These are phyloP conservation scores for Aspergillus baeticus DNA, from an alignment of 495 filamentous ascomycete species.

Conservation along the genomic window DNA sequence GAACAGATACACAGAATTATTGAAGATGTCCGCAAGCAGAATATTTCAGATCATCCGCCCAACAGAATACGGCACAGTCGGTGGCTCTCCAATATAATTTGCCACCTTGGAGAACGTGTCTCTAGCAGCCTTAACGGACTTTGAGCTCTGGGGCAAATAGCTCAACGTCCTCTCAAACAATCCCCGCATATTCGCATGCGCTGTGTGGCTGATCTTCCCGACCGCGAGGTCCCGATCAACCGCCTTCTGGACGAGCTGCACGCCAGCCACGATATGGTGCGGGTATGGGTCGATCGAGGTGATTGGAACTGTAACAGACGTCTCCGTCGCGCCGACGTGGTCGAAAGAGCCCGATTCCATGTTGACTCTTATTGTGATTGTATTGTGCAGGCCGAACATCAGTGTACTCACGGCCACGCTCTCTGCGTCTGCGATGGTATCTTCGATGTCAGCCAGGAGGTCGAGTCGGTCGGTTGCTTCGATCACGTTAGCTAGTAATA, in stretches of 20 bases:
- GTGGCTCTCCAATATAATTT: not conserved
- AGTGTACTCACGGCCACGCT: not conserved
- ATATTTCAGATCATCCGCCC: no score
- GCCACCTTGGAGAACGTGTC: not conserved
- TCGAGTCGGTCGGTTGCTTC: slow-evolving; percentile 1
- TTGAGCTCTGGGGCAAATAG: slow-evolving; percentile 4
- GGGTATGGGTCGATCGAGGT: slow-evolving; percentile 7
- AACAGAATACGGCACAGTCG: not conserved
- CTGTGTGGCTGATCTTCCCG: slow-evolving; percentile 1
- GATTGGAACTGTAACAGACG: not conserved
- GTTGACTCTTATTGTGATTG: not conserved
- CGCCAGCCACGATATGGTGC: slow-evolving; percentile 7
- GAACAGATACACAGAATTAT: no score
- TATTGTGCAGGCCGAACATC: slow-evolving; percentile 7
- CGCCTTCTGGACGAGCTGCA: slow-evolving; percentile 1
- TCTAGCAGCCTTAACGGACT: slow-evolving; percentile 2
- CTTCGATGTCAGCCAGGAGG: not conserved
- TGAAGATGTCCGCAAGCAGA: no score
- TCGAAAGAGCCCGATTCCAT: not conserved
- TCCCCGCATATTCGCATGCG: not conserved
- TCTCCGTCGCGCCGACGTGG: not conserved
- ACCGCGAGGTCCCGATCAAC: slow-evolving; percentile 1
- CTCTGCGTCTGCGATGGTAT: not conserved
- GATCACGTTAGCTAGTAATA: slow-evolving; percentile 2
- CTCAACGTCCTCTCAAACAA: not conserved